Evolutionary conservation across 148 eudicot species (phyloP), one percentile per base, ranked within the genome.

Genomic region (Cornus suecica): DNA sequence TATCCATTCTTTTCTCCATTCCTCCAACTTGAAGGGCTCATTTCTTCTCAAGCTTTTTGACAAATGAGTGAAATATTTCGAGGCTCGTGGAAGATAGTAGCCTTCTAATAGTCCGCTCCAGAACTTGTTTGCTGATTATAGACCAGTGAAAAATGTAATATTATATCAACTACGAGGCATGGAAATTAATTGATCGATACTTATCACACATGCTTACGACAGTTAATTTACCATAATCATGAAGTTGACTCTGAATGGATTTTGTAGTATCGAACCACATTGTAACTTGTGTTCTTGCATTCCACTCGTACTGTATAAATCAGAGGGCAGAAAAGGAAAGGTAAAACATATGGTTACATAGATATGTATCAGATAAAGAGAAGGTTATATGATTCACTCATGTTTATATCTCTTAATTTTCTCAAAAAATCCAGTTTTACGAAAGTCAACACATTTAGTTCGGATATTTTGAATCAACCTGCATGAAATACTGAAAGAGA

Each of bases 1-100:
- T 64, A 95, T 93, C 97, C 94, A 95, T 69, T 95, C 93, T 78
- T 73, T 85, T 77, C 97, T 91, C 99, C 99, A 95, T n/a, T 82
- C 88, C 66, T 80, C 88, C 84, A 93, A 26, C 77, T 84, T 78
- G 80, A 93, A 92, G 61, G 68, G 77, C 80, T 77, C 67, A 65
- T 86, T 90, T 27, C 81, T 83, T 48, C 77, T 73, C 83, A 93
- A 79, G 80, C 91, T 80, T 82, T 69, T 76, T 18, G 79, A 75
- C 74, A 95, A 79, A 78, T 83, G 88, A 34, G 76, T 75, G 69
- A 95, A 92, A 80, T 90, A 95, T 75, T 85, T 81, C 9, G 93
- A 80, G 29, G 99, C 99, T 68, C 99, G 94, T 6, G 97, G 99
- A 63, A 93, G 93, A 86, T 95, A 95, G 82, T 95, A 95, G 51